phyloP scores from a whole-genome alignment of 169 alveolate species.

The Plasmodium malariae region DNA sequence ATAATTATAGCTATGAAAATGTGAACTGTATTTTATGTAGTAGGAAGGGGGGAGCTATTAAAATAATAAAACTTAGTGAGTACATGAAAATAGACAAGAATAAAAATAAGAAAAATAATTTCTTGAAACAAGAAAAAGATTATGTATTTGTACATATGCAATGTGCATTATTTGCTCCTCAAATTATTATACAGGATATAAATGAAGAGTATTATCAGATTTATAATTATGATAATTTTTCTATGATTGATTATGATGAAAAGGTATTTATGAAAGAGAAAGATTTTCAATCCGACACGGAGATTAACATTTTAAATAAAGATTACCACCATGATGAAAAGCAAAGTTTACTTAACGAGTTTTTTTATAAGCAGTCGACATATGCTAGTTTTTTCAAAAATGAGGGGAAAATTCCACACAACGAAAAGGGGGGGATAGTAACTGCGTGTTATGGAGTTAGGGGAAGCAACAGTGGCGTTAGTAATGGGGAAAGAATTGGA shows the following conservation, averaged over 20 bases:
- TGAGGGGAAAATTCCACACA: no score
- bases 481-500: no score
- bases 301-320: constrained; percentile 11
- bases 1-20: constrained; percentile 58
- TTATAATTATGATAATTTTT: constrained; percentile 62
- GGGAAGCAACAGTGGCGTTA: no score
- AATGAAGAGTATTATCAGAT: constrained; percentile 64
- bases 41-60: constrained; percentile 70
- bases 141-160: constrained; percentile 66
- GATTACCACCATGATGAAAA: constrained; percentile 51
- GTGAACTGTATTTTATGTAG: constrained; percentile 70
- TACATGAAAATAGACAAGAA: constrained; percentile 19
- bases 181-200: constrained; percentile 48
- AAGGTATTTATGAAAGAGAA: constrained; percentile 10
- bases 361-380: constrained; percentile 7
- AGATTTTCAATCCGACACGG: constrained; percentile 38
- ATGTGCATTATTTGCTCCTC: constrained; percentile 71
- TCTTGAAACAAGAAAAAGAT: constrained; percentile 49
- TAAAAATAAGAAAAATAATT: constrained; percentile 47
- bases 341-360: constrained; percentile 35
- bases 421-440: no score
- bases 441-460: no score
- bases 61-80: constrained; percentile 50
- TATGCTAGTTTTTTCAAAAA: no score
- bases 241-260: constrained; percentile 11